These are phyloP conservation scores for Malassezia dermatis DNA, from an alignment of 1,284 basidiomycete species.

Conservation along the genomic window DNA sequence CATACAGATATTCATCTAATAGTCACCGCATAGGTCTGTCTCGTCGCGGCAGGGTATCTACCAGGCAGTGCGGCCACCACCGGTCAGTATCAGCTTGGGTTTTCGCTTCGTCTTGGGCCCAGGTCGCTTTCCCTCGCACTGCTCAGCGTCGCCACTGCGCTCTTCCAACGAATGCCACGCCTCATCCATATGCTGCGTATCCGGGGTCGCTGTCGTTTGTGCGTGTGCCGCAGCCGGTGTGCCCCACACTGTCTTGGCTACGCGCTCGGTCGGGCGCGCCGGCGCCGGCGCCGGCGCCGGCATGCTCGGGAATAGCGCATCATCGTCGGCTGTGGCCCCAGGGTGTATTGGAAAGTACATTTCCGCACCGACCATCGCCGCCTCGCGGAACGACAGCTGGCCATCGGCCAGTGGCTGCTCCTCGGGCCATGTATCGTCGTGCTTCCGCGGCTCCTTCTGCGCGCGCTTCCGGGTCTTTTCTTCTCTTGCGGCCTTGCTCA, in stretches of 20 bases:
- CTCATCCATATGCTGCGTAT: slow-evolving; percentile 31
- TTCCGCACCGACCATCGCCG: slow-evolving; percentile 41
- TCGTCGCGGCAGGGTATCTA: not conserved
- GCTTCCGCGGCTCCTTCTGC: slow-evolving; percentile 23
- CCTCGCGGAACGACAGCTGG: slow-evolving; percentile 36
- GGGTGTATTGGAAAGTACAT: slow-evolving; percentile 39
- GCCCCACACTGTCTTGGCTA: slow-evolving; percentile 43
- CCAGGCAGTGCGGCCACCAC: slow-evolving; percentile 24
- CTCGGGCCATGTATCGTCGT: slow-evolving; percentile 14
- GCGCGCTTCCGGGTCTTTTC: slow-evolving; percentile 36
- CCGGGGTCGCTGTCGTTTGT: slow-evolving; percentile 1
- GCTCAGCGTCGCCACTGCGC: slow-evolving; percentile 18
- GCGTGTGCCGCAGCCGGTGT: slow-evolving; percentile 24
- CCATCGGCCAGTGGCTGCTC: slow-evolving; percentile 15
- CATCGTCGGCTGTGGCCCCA: slow-evolving; percentile 22
- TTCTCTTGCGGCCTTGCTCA: slow-evolving; percentile 34
- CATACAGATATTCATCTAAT: not conserved
- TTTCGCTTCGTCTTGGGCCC: slow-evolving; percentile 21
- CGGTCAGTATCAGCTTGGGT: slow-evolving; percentile 41
- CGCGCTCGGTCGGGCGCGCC: not conserved
- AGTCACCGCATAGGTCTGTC: not conserved
- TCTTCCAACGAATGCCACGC: slow-evolving; percentile 42
- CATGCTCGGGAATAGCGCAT: slow-evolving; percentile 6
- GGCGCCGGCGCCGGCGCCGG: not conserved
- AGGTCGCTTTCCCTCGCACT: slow-evolving; percentile 6